Evolutionary conservation across 805 yeast genomes (phyloP).

Genomic region (Yarrowia sp.): DNA sequence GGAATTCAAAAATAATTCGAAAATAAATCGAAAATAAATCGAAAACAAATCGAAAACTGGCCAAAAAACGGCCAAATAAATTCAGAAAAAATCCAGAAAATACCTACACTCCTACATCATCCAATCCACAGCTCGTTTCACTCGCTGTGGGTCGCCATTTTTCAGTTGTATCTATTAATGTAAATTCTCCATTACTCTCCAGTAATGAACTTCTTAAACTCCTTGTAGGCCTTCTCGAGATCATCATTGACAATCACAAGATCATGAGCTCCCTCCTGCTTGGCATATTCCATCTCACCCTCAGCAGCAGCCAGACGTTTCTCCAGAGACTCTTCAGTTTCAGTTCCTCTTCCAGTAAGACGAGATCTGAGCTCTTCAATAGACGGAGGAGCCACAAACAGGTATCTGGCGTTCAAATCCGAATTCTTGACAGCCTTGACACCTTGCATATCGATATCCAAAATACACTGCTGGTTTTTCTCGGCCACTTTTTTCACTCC

Average conservation of each 20-base stretch:
- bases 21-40: neutral
- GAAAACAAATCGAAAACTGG: neutral
- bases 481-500: constrained; percentile 71
- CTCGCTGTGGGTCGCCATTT: too few relatives aligned
- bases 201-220: constrained; percentile 62
- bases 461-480: constrained; percentile 69
- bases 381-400: constrained; percentile 92
- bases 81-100: neutral
- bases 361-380: constrained; percentile 72
- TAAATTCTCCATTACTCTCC: too few relatives aligned
- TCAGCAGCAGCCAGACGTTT: constrained; percentile 85
- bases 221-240: constrained; percentile 79
- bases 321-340: constrained; percentile 76
- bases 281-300: constrained; percentile 84
- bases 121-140: too few relatives aligned
- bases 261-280: constrained; percentile 86
- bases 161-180: too few relatives aligned
- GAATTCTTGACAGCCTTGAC: constrained; percentile 87
- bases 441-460: constrained; percentile 99
- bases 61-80: too few relatives aligned
- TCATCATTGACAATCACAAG: constrained; percentile 85
- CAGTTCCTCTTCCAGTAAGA: constrained; percentile 89
- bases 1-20: neutral
- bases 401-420: constrained; percentile 74
- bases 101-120: neutral